Evolutionary conservation across 73 alveolate species (phyloP), one percentile per base, ranked within the genome.

Genomic region (Paramecium bursaria): DNA sequence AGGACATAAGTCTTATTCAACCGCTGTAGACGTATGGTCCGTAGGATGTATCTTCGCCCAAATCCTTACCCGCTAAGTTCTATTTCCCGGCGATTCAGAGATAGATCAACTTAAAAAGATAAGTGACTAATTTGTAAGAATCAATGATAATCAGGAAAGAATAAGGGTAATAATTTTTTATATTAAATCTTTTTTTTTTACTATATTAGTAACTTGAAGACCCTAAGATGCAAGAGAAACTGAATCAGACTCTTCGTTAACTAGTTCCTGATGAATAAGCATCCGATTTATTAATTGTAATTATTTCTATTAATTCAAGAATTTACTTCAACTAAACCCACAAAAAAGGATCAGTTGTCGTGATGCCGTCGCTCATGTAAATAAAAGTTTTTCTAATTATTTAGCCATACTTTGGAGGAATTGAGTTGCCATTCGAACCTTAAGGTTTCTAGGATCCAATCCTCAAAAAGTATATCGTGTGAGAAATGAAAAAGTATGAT

Each of bases 31-130:
- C 95, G 92, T 96, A 14, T 94, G 99, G 98, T 85, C 96, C 17
- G 88, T 95, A n/a, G 99, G 99, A 19, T 93, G 96, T 73, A 96
- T 96, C 10, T 94, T 96, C 87, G 96, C 74, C 52, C 97, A 96
- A 87, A 88, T 94, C 94, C 93, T 95, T 3, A 93, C 89, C 60
- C 73, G 92, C 47, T 85, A 75, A 61, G 97, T 98, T 29, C 90
- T 95, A 4, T 95, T 95, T 85, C 92, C 89, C 0, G 96, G 96
- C 3, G 90, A 88, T 29, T 73, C 86, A 15, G 91, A 91, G 53
- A 87, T 86, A 10, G 92, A 94, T 11, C 86, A 92, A 61, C 46
- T 90, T 44, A 85, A 77, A 17, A 39, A 39, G 23, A 67, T 67
- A 1, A 39, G 53, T 42, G 55, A 67, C 2, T 39, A 42, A 2